Percentiles rank a stretch among this genome's conserved stretches.
Evolutionary conservation across 352 stramenopile species (phyloP).

Genomic region (Saprolegnia parasitica): DNA sequence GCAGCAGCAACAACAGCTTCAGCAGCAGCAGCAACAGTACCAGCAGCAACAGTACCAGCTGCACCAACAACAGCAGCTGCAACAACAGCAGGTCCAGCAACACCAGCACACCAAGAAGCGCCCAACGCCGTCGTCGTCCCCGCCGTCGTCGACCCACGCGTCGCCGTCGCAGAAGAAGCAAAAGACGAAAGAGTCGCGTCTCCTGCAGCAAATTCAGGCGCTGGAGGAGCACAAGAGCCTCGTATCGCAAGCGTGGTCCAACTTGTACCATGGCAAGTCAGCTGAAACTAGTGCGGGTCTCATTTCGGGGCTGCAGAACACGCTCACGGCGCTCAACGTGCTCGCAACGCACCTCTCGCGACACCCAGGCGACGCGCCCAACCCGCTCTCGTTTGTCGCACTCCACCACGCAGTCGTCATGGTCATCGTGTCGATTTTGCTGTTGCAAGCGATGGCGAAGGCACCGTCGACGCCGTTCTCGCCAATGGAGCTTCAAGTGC

Average conservation of each 20-base stretch:
- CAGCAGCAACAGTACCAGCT: background rate
- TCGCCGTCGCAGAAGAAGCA: slow-evolving; percentile 12
- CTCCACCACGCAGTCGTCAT: slow-evolving; percentile 77
- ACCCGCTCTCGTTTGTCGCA: slow-evolving; percentile 61
- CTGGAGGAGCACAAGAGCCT: slow-evolving; percentile 15
- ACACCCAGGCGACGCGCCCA: slow-evolving; percentile 45
- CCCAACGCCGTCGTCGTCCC: background rate
- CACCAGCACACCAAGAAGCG: slow-evolving; percentile 6
- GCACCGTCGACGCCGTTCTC: background rate
- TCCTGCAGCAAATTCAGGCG: slow-evolving; percentile 9
- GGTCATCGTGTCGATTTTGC: slow-evolving; percentile 71
- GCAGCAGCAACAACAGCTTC: background rate
- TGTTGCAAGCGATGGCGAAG: slow-evolving; percentile 65
- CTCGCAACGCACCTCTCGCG: slow-evolving; percentile 36
- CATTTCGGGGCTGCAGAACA: slow-evolving; percentile 8
- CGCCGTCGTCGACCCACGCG: background rate
- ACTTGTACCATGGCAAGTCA: slow-evolving; percentile 78
- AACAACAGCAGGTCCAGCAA: background rate
- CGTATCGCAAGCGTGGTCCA: slow-evolving; percentile 32
- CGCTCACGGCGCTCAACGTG: slow-evolving; percentile 3
- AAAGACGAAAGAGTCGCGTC: slow-evolving; percentile 4
- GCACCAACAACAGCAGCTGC: background rate
- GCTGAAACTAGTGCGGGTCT: slow-evolving; percentile 27
- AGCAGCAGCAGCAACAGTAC: background rate
- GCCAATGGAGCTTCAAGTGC: slow-evolving; percentile 18